phyloP scores from a whole-genome alignment of 1,139 yeast genomes.

The Saccharomyces hybrid region DNA sequence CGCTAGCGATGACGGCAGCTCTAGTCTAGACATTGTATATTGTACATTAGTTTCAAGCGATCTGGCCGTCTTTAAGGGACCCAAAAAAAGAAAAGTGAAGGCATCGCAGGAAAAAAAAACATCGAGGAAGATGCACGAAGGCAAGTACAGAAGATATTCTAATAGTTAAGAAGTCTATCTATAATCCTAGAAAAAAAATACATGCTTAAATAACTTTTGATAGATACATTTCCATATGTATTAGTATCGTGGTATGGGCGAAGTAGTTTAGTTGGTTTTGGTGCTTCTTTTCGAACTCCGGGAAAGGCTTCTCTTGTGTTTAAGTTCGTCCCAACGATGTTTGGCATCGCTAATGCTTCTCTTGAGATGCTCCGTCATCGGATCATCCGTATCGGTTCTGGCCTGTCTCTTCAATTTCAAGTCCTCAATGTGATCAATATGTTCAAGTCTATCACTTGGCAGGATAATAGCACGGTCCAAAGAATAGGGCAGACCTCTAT shows the following conservation, averaged over 20 bases:
- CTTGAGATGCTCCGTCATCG: not conserved
- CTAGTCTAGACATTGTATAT: not conserved
- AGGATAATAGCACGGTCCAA: slow-evolving; percentile 91
- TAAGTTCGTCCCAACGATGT: not conserved
- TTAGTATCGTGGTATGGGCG: not conserved
- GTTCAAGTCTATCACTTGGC: slow-evolving; percentile 62
- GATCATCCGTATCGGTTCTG: not conserved
- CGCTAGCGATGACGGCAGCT: not conserved
- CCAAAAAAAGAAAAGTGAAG: not conserved
- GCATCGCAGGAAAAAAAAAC: not conserved
- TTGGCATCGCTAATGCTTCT: not conserved
- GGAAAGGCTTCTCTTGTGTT: not conserved
- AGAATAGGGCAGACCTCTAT: slow-evolving; percentile 91
- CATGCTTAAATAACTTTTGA: not conserved
- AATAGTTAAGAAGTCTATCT: not conserved
- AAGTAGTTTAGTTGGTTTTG: not conserved
- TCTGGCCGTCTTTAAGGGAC: not conserved
- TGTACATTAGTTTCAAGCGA: not conserved
- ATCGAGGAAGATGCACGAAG: not conserved
- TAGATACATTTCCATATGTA: not conserved
- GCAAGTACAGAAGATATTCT: not conserved
- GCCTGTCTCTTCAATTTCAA: slow-evolving; percentile 18
- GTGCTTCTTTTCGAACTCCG: not conserved
- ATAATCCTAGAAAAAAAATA: not conserved
- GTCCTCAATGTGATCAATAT: slow-evolving; percentile 63